Base-by-base conservation (phyloP, 2,329 filamentous ascomycete genomes). In the Pseudonectria buxi region DNA sequence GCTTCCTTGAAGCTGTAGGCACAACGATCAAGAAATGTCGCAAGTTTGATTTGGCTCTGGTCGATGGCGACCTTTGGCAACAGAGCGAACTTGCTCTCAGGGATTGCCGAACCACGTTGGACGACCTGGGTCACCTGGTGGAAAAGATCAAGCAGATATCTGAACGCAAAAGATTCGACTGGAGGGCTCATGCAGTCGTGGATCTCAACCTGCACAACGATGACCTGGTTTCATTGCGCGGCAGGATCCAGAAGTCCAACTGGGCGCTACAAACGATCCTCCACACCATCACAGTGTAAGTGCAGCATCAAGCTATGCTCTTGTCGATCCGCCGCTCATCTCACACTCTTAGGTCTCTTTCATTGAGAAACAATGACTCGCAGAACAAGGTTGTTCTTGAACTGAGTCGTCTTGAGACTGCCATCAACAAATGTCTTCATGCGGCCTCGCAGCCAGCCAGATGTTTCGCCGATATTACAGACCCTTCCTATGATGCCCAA, bases 211-310 rank as follows among this genome's bases (percentile, higher is more conserved):
- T n/a, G n/a, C n/a, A n/a, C n/a, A n/a, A n/a, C n/a, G 28, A 26
- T 24, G 47, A 49, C 1, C 31, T 56, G 7, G 30, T 36, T 10
- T 37, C 40, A 0, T 47, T 49, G 30, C 41, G 44, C 10, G 53
- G 55, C 37, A 51, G 46, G 31, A 46, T 56, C 24, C 44, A 50
- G 30, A 49, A 53, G 34, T 50, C 45, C 10, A 55, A 53, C 14
- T 49, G 42, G 28, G 49, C 49, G 3, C 33, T 56, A 26, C 52
- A 55, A 33, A 55, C 51, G 3, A 51, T 54, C 28, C 35, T 54
- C 3, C 46, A 47, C 16, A 45, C 51, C 6, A 50, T 56, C 30
- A 46, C 37, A 9, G 42, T 55, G 40, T 48, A 30, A 25, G 30
- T 24, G 13, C n/a, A n/a, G n/a, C n/a, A n/a, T n/a, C n/a, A n/a